These are phyloP conservation scores for Cyberlindnera mississippiensis DNA, from an alignment of 805 yeast species.

Conservation along the genomic window DNA sequence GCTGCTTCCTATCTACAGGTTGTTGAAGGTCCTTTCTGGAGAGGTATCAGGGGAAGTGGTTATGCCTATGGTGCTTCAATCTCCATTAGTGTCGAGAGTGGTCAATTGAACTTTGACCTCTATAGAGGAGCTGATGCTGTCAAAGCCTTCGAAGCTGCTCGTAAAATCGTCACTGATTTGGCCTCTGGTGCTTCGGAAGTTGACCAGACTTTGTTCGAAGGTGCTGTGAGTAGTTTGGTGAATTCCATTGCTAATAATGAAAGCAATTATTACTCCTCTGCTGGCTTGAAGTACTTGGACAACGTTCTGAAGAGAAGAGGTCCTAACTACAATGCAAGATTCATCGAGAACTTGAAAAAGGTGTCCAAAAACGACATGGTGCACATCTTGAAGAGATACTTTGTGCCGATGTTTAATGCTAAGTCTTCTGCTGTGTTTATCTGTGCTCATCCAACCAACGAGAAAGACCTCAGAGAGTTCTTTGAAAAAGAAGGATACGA, in stretches of 20 bases:
- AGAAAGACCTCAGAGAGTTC: conserved; percentile 41
- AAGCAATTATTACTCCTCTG: conserved; percentile 61
- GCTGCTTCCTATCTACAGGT: conserved; percentile 76
- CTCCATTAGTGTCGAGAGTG: conserved; percentile 56
- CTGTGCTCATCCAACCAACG: conserved; percentile 68
- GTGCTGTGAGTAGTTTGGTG: conserved; percentile 74
- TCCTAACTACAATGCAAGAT: conserved; percentile 50
- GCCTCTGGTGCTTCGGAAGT: conserved; percentile 51
- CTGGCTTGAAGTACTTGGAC: conserved; percentile 62
- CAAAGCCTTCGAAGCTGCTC: conserved; percentile 57
- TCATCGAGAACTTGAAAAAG: conserved; percentile 48
- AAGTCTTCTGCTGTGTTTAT: conserved; percentile 56
- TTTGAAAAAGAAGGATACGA: conserved; percentile 55
- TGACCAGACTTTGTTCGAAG: conserved; percentile 58
- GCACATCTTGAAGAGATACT: conserved; percentile 50
- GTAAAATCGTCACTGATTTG: conserved; percentile 56
- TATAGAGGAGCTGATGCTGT: conserved; percentile 83
- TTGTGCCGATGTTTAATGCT: conserved; percentile 60
- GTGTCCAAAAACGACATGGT: conserved; percentile 53
- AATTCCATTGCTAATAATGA: conserved; percentile 66
- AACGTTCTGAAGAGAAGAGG: conserved; percentile 68
- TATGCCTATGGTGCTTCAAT: conserved; percentile 85
- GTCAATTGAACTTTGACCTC: conserved; percentile 60
- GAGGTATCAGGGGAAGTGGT: conserved; percentile 92
- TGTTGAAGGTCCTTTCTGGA: conserved; percentile 97